Conservation (phyloP, 2,329 filamentous ascomycete genomes). For the Harringtonia aguacate region DNA sequence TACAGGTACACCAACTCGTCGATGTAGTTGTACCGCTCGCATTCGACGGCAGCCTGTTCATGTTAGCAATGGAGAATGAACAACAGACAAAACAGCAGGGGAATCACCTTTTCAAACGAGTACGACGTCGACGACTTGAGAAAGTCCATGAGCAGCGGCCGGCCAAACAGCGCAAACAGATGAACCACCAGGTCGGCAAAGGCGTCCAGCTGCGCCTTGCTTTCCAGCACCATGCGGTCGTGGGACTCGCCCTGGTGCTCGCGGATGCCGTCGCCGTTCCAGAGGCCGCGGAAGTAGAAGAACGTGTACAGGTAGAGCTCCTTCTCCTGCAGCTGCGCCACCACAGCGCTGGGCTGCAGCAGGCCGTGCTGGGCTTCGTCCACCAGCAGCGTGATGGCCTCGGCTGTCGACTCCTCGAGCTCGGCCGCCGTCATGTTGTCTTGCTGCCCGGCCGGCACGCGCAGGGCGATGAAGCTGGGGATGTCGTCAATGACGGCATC, state of each 20-base stretch:
- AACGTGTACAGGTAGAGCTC: slow-evolving; percentile 68
- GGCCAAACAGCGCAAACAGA: slow-evolving; percentile 77
- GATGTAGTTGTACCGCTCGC: slow-evolving; percentile 70
- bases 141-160: slow-evolving; percentile 73
- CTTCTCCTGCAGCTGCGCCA: slow-evolving; percentile 62
- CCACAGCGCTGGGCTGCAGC: slow-evolving; percentile 65
- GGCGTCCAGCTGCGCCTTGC: slow-evolving; percentile 63
- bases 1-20: slow-evolving; percentile 93
- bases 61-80: slow-evolving; percentile 8
- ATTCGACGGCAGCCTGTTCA: slow-evolving; percentile 56
- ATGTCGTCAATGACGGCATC: slow-evolving; percentile 86
- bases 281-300: slow-evolving; percentile 83
- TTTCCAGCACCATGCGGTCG: slow-evolving; percentile 48
- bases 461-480: slow-evolving; percentile 73
- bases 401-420: slow-evolving; percentile 67
- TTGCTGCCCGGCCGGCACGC: slow-evolving; percentile 64
- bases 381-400: slow-evolving; percentile 78
- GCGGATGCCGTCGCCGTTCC: slow-evolving; percentile 60
- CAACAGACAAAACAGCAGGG: not conserved
- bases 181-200: slow-evolving; percentile 81
- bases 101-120: slow-evolving; percentile 60
- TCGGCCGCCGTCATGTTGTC: slow-evolving; percentile 56
- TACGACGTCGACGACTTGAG: slow-evolving; percentile 78
- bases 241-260: slow-evolving; percentile 42
- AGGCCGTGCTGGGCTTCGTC: slow-evolving; percentile 86